Evolutionary conservation across 805 yeast species (phyloP).

Genomic region (Limtongia smithiae): DNA sequence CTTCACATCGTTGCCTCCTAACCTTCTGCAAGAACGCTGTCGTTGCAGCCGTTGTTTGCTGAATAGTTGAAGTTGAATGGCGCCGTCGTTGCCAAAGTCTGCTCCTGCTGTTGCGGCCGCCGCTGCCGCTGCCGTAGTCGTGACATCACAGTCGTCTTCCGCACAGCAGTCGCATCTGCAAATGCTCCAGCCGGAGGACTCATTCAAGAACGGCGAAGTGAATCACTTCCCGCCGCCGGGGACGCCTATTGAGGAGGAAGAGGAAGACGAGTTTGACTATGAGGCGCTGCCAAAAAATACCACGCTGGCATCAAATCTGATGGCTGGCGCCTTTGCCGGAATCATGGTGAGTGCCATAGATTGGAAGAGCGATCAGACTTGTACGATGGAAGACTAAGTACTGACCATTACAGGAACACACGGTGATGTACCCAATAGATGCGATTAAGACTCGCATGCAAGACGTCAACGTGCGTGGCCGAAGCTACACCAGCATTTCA

Average conservation of each 20-base stretch:
- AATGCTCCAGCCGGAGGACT: slow-evolving; percentile 6
- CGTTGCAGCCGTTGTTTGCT: too few relatives aligned
- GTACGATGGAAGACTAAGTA: too few relatives aligned
- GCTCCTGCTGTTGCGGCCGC: slow-evolving; percentile 9
- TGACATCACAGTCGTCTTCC: slow-evolving; percentile 1
- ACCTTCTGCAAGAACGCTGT: too few relatives aligned
- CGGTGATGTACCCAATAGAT: slow-evolving; percentile 94
- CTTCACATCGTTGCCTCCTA: too few relatives aligned
- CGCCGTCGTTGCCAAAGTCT: slow-evolving; percentile 3
- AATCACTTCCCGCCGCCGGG: not conserved
- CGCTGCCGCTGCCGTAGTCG: slow-evolving; percentile 6
- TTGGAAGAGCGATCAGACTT: too few relatives aligned
- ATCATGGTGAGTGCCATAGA: slow-evolving; percentile 60
- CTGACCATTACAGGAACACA: slow-evolving; percentile 55
- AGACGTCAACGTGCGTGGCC: slow-evolving; percentile 38
- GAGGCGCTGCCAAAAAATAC: slow-evolving; percentile 89
- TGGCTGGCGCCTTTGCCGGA: slow-evolving; percentile 98
- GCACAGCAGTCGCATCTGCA: slow-evolving; percentile 3
- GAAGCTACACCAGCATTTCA: slow-evolving; percentile 46
- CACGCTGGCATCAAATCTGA: slow-evolving; percentile 71
- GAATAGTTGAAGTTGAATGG: too few relatives aligned
- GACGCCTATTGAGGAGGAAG: slow-evolving; percentile 9
- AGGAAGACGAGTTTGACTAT: slow-evolving; percentile 55
- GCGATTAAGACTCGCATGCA: slow-evolving; percentile 97
- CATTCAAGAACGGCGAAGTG: too few relatives aligned